Base-by-base conservation (phyloP, 805 yeast species). In the Candida ponderosae region DNA sequence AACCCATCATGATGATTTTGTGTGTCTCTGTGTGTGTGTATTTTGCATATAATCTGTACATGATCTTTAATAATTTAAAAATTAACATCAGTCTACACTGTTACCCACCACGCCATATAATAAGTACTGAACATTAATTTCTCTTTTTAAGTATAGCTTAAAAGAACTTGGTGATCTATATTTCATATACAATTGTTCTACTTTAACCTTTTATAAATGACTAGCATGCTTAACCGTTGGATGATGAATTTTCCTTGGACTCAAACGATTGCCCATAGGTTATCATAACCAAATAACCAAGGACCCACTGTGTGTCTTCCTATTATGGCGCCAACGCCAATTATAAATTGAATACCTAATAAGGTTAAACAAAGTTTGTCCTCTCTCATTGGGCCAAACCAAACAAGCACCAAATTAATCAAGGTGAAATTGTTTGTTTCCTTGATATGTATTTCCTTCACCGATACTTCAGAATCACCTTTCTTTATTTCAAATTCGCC, bases 301-400 rank as follows among this genome's bases (percentile, higher is more conserved):
- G 87, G 83, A 0, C 95, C 97, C 13, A 87, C 63, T 1, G 87
- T 72, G 59, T 93, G 97, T 57, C 99, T 76, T 10, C 75, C 72
- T 1, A 72, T 54, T 5, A 90, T 65, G 56, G 90, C 85, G 2
- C 57, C 20, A 5, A 85, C 40, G 0, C 97, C 97, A 34, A 81
- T 56, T 0, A 57, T 35, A 32, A 84, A 73, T 56, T 93, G 97
- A 13, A 79, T 46, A 0, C 48, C 48, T 49, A 93, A 52, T 14
- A 93, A 68, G 5, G 70, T 49, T 18, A 62, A 40, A 45, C 97
- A 83, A 38, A 93, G 64, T 18, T 54, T 63, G 54, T 85, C 96
- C 59, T 93, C 99, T 40, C 89, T 70, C 67, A 83, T 56, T 5
- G 98, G 97, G 1, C 98, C 98, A 31, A 81, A 66, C 84, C 88